phyloP scores from a whole-genome alignment of 2,329 filamentous ascomycete species.

The Pestalotiopsis sp. region DNA sequence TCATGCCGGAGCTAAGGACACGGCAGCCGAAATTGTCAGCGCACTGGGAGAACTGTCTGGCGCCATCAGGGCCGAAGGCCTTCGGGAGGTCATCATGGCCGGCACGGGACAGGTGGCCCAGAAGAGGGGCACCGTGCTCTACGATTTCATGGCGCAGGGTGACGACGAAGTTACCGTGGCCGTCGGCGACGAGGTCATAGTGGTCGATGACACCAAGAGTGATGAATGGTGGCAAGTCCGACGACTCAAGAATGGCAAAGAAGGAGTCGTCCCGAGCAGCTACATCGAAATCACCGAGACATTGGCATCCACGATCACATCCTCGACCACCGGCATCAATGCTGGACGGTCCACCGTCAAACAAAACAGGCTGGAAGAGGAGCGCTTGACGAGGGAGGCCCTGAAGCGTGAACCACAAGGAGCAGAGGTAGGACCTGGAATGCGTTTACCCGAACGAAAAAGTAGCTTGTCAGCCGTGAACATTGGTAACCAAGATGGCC shows the following conservation, averaged over 20 bases:
- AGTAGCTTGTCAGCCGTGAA: slow-evolving; percentile 75
- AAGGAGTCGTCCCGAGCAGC: slow-evolving; percentile 94
- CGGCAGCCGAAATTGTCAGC: slow-evolving; percentile 88
- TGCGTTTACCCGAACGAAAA: slow-evolving; percentile 74
- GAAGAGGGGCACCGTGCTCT: slow-evolving; percentile 85
- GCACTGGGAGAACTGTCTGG: slow-evolving; percentile 89
- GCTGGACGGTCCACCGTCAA: slow-evolving; percentile 68
- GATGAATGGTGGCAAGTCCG: slow-evolving; percentile 99
- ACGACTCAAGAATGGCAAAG: slow-evolving; percentile 86
- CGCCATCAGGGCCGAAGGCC: slow-evolving; percentile 77
- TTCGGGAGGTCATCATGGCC: slow-evolving; percentile 85
- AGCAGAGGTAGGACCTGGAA: slow-evolving; percentile 76
- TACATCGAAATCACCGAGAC: slow-evolving; percentile 88
- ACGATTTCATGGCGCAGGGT: slow-evolving; percentile 95
- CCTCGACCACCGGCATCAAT: slow-evolving; percentile 47
- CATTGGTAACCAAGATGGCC: slow-evolving; percentile 66
- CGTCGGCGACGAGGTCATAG: slow-evolving; percentile 85
- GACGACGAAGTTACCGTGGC: slow-evolving; percentile 95
- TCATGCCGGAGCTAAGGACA: slow-evolving; percentile 96
- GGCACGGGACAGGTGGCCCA: slow-evolving; percentile 67
- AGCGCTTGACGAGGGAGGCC: slow-evolving; percentile 80
- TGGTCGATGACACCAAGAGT: slow-evolving; percentile 88
- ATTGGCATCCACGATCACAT: slow-evolving; percentile 51
- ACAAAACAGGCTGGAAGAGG: slow-evolving; percentile 78
- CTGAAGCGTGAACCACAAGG: slow-evolving; percentile 67